These are phyloP conservation scores for Aspergillus alliaceus DNA, from an alignment of 2,329 filamentous ascomycete species.

Conservation along the genomic window DNA sequence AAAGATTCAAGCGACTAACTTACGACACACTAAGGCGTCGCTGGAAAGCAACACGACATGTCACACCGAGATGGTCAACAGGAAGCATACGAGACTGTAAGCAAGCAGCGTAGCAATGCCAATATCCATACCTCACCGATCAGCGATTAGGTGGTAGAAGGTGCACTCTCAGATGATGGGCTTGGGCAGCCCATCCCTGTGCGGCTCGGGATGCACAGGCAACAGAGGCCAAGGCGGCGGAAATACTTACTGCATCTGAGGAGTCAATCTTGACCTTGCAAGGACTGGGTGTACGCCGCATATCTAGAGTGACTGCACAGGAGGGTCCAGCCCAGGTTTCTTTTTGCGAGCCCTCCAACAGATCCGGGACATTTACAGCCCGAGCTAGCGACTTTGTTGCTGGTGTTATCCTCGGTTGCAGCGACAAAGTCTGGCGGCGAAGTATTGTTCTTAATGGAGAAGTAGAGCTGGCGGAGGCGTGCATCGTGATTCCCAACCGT, in stretches of 20 bases:
- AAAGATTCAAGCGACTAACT: neutral
- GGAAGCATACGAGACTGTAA: neutral
- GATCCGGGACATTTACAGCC: neutral
- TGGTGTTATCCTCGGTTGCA: slow-evolving; percentile 2
- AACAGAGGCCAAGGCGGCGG: neutral
- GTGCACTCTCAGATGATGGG: neutral
- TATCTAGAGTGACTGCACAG: too few relatives aligned
- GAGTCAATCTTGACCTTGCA: slow-evolving; percentile 6
- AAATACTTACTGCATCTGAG: slow-evolving; percentile 3
- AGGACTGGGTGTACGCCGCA: slow-evolving; percentile 9
- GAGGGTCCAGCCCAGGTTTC: too few relatives aligned
- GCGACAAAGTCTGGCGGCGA: slow-evolving; percentile 1
- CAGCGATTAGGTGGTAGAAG: neutral
- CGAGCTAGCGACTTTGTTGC: neutral
- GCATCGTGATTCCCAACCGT: neutral
- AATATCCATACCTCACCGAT: neutral
- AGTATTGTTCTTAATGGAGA: slow-evolving; percentile 6
- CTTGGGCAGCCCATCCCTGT: slow-evolving; percentile 8
- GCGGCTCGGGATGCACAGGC: neutral
- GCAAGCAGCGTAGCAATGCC: neutral
- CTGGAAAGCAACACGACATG: too few relatives aligned
- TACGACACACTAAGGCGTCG: neutral
- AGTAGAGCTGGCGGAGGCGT: neutral
- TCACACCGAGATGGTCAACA: too few relatives aligned
- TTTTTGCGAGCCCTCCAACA: too few relatives aligned